These are phyloP conservation scores for Sodiomyces alkalinus DNA, from an alignment of 2,329 filamentous ascomycete species.

Conservation along the genomic window DNA sequence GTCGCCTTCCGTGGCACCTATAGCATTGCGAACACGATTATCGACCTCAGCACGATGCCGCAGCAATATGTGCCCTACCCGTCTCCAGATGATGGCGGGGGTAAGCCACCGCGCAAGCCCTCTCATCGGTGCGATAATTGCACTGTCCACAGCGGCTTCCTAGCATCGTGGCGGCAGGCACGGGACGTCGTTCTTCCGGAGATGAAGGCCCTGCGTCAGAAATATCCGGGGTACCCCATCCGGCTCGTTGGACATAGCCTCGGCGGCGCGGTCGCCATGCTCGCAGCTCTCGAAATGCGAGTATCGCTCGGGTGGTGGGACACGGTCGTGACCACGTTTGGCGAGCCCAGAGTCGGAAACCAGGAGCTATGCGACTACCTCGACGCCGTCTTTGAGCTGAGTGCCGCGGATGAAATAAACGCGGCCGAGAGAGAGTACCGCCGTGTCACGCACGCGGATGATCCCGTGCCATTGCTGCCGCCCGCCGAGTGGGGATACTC, in stretches of 20 bases:
- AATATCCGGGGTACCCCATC: conserved; percentile 57
- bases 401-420: conserved; percentile 11
- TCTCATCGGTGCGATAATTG: conserved; percentile 61
- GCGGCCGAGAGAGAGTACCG: conserved; percentile 38
- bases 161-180: conserved; percentile 68
- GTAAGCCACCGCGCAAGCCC: conserved; percentile 17
- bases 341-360: conserved; percentile 62
- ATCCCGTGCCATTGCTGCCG: conserved; percentile 81
- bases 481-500: conserved; percentile 76
- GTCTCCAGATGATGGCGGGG: conserved; percentile 28
- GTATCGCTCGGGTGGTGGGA: conserved; percentile 59
- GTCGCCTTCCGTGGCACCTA: conserved; percentile 92
- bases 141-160: conserved; percentile 84
- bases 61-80: conserved; percentile 88
- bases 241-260: conserved; percentile 82
- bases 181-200: conserved; percentile 52
- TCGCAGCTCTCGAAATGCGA: conserved; percentile 72
- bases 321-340: conserved; percentile 73
- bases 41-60: conserved; percentile 77
- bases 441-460: conserved; percentile 70
- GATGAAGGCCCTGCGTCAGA: conserved; percentile 40
- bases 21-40: conserved; percentile 78
- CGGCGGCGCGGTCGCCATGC: conserved; percentile 77
- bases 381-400: conserved; percentile 34
- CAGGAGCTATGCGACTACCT: conserved; percentile 36